Evolutionary conservation across 2,329 filamentous ascomycete genomes (phyloP), one percentile per base, ranked within the genome.

Genomic region (Ceratocystis eucalypticola): DNA sequence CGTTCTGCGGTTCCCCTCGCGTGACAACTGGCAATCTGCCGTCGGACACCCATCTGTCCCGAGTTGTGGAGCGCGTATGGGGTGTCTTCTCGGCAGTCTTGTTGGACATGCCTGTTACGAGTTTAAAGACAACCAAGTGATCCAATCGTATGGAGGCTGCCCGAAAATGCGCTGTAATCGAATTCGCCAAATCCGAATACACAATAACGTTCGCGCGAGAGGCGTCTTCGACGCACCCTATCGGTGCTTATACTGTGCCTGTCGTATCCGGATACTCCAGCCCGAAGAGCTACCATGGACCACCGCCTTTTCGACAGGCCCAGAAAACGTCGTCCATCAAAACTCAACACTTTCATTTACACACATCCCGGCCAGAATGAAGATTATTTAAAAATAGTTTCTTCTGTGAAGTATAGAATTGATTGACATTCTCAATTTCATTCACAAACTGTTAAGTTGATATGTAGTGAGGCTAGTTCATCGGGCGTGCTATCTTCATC

Each of bases 21-120:
- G 68, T 74, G 0, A 5, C 73, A 0, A 41, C 75, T 0, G 45
- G 62, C 10, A 71, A 72, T 3, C 66, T 75, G 0, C 73, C 74
- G 1, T 10, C 37, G 7, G 22, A 46, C 5, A 41, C 63, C 2
- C 62, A 64, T 37, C 57, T 65, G 17, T 65, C 63, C 2, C 48
- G 57, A 2, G 15, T 64, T 25, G 59, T 65, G 22, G 33, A 53
- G 7, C 55, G 62, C n/a, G 59, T 67, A 22, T 65, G 63, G 66
- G 66, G 66, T 33, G 59, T 68, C n/a, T 33, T 67, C n/a, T 62
- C 48, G 1, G 48, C 59, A 37, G 20, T 37, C 10, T 22, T 68
- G 17, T 25, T 64, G 8, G 41, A 55, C 25, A 33, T 44, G 8
- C 61, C 62, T 5, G 22, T 25, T n/a, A 5, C 62, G 7, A 2